These are phyloP conservation scores for Agrostemma githago DNA, from an alignment of 148 eudicot species.

Conservation along the genomic window DNA sequence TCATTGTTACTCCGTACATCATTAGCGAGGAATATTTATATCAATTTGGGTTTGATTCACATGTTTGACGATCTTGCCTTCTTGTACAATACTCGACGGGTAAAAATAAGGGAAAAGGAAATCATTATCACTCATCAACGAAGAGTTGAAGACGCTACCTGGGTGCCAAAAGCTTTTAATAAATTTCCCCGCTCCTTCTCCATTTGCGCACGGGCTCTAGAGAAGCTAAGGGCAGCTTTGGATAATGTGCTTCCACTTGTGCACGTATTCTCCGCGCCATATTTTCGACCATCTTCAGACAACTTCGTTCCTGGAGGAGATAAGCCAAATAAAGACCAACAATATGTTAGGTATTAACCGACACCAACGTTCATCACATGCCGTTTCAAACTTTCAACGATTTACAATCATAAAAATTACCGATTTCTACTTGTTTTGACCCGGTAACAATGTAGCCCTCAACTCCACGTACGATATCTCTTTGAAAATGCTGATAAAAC, in stretches of 20 bases:
- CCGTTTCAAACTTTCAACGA: not conserved
- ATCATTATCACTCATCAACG: not conserved
- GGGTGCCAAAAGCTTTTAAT: slow-evolving; percentile 90
- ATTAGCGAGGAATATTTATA: not conserved
- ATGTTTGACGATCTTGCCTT: not conserved
- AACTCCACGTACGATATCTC: slow-evolving; percentile 96
- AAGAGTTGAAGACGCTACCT: slow-evolving; percentile 42
- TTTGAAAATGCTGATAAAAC: slow-evolving; percentile 81
- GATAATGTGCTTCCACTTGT: slow-evolving; percentile 85
- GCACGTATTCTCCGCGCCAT: slow-evolving; percentile 92
- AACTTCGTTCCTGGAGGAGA: slow-evolving; percentile 65
- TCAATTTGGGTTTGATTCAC: not conserved
- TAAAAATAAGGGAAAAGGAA: not conserved
- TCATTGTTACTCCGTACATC: no score
- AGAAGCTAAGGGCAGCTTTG: slow-evolving; percentile 80
- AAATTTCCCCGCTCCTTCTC: slow-evolving; percentile 92
- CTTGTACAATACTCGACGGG: not conserved
- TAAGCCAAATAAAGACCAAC: slow-evolving; percentile 1
- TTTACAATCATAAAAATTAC: slow-evolving; percentile 27
- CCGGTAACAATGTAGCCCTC: slow-evolving; percentile 97
- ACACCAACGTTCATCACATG: slow-evolving; percentile 4
- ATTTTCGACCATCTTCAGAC: slow-evolving; percentile 96
- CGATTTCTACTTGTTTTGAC: slow-evolving; percentile 96
- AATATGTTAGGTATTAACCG: slow-evolving; percentile 13
- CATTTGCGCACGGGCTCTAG: slow-evolving; percentile 85